Percentiles rank a stretch among this genome's conserved stretches.
phyloP scores from a whole-genome alignment of 495 filamentous ascomycete species.

The Penicillium subrubescens region DNA sequence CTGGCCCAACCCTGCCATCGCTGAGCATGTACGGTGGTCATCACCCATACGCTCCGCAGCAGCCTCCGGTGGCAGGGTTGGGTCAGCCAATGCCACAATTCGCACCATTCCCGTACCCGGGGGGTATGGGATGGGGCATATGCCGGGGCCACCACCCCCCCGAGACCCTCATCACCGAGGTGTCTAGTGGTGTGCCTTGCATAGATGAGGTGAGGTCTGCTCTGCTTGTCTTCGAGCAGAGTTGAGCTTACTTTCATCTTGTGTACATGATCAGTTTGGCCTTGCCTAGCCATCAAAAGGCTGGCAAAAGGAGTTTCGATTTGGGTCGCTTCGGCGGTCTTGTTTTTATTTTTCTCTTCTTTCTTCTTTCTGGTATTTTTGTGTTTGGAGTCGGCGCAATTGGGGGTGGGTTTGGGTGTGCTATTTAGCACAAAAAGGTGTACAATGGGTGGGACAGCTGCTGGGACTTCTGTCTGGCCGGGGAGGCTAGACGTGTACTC shows the following conservation, averaged over 20 bases:
- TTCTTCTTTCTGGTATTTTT: background rate
- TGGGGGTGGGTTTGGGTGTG: background rate
- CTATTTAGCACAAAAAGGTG: slow-evolving; percentile 14
- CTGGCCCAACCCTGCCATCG: slow-evolving; percentile 22
- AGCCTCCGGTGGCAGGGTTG: slow-evolving; percentile 18
- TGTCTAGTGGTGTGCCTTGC: background rate
- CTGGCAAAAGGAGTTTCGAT: background rate
- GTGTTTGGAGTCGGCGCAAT: background rate
- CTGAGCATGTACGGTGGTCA: slow-evolving; percentile 21
- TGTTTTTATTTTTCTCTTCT: background rate
- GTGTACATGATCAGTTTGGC: background rate
- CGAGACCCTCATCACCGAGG: slow-evolving; percentile 13
- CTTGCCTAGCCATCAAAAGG: background rate
- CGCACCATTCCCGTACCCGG: slow-evolving; percentile 28
- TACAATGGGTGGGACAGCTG: slow-evolving; percentile 12
- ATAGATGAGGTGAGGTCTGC: slow-evolving; percentile 1
- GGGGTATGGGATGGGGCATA: slow-evolving; percentile 21
- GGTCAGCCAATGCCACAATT: slow-evolving; percentile 31
- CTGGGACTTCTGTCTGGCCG: background rate
- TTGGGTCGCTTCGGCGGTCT: background rate
- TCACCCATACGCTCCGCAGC: slow-evolving; percentile 21
- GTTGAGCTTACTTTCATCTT: background rate
- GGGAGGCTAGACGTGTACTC: slow-evolving; percentile 18
- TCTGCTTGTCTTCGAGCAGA: background rate
- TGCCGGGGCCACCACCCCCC: slow-evolving; percentile 5